Conservation (phyloP, 495 filamentous ascomycete genomes). For the Trichoderma reesei region DNA sequence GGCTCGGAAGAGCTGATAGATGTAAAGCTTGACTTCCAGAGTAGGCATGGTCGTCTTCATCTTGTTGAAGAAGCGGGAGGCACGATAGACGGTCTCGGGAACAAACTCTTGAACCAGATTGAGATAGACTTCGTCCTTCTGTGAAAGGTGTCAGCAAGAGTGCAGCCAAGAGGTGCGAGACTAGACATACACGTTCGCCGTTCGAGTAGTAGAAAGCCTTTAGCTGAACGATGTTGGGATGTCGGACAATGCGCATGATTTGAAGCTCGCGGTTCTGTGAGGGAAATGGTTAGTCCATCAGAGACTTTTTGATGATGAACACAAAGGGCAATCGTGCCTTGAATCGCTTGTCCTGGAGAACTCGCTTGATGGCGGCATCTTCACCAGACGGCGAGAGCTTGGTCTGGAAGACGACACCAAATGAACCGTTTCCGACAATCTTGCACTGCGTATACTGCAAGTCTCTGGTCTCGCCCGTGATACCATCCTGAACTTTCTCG, state of each 20-base stretch:
- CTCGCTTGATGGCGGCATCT: conserved; percentile 97
- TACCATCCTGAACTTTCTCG: conserved; percentile 97
- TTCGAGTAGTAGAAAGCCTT: conserved; percentile 99
- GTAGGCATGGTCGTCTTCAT: conserved; percentile 99
- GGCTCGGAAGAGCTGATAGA: conserved; percentile 97
- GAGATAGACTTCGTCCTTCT: conserved; percentile 99
- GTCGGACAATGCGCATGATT: conserved; percentile 98
- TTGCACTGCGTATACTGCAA: conserved; percentile 99
- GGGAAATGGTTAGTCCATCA: conserved; percentile 27
- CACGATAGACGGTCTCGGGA: conserved; percentile 95
- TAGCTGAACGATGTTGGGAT: conserved; percentile 96
- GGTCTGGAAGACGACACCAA: conserved; percentile 97
- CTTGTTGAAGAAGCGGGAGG: conserved; percentile 99
- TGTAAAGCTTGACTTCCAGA: conserved; percentile 97
- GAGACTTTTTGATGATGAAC: background rate
- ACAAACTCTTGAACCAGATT: conserved; percentile 98
- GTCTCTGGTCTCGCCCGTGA: conserved; percentile 90
- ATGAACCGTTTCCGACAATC: conserved; percentile 99
- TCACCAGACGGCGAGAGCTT: conserved; percentile 95
- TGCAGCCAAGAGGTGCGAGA: background rate
- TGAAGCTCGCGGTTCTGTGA: conserved; percentile 94
- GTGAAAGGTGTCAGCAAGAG: conserved; percentile 12
- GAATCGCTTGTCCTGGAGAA: conserved; percentile 97
- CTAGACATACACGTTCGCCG: conserved; percentile 74
- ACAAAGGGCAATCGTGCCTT: conserved; percentile 50